Conservation (phyloP, 768 basidiomycete genomes). For the Collybia sordida region DNA sequence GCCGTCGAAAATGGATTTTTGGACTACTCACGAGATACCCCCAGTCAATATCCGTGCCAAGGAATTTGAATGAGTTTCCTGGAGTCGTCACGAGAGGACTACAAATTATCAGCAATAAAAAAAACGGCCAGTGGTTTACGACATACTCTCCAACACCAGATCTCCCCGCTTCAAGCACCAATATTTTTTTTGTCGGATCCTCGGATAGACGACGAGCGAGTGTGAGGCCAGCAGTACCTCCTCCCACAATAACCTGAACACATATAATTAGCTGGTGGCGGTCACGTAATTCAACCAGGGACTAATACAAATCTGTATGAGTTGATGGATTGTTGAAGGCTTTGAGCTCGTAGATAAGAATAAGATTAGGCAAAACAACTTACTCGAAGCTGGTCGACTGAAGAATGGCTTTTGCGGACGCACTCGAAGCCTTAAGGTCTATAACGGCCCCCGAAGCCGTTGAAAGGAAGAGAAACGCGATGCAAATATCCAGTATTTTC, state of each 20-base stretch:
- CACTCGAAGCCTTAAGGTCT: conserved; percentile 15
- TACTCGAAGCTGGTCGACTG: conserved; percentile 19
- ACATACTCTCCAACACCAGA: conserved; percentile 25
- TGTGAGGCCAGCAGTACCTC: conserved; percentile 33
- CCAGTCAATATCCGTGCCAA: conserved; percentile 27
- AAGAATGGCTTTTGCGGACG: conserved; percentile 16
- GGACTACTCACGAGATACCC: conserved; percentile 17
- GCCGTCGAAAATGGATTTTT: background rate
- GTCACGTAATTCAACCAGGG: background rate
- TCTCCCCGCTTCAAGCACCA: conserved; percentile 32
- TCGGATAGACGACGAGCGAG: conserved; percentile 30
- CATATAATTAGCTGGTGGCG: background rate
- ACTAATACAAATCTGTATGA: conserved; percentile 14
- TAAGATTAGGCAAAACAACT: background rate
- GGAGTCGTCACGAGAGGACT: conserved; percentile 27
- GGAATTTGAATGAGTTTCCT: conserved; percentile 23
- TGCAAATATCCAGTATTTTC: no score
- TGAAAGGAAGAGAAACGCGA: no score
- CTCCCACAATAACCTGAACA: conserved; percentile 27
- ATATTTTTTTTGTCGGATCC: conserved; percentile 17
- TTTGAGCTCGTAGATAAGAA: no score
- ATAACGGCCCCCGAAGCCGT: conserved; percentile 4
- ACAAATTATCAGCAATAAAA: background rate
- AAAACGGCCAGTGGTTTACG: background rate
- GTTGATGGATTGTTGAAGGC: background rate